Base-by-base conservation (phyloP, 805 yeast genomes). In the Torulaspora delbrueckii region DNA sequence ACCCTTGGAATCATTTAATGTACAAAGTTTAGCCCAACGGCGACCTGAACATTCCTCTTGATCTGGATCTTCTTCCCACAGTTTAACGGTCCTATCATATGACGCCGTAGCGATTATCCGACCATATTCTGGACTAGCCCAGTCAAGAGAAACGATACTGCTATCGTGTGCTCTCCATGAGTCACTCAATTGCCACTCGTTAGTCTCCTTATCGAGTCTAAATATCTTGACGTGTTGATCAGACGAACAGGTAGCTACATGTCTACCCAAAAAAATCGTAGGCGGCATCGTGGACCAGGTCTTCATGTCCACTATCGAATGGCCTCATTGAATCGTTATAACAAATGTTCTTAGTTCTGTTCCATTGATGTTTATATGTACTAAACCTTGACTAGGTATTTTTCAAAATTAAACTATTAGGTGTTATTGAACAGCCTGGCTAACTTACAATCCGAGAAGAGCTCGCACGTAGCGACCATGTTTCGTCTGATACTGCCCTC, bases 151-250 rank as follows among this genome's bases (percentile, higher is more conserved):
- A 16, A 88, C 85, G 22, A 93, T 78, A 47, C 89, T 78, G 6
- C 95, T 81, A 57, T 93, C 96, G 62, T 93, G 99, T 0, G 98
- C 98, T 54, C 85, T 86, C 95, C 96, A 93, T 39, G 86, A 81
- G 65, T 91, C 97, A 58, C 83, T 82, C 45, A 86, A 67, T 14
- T 78, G 77, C 98, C 98, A 93, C 14, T 80, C 75, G n/a, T 76
- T 78, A 1, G 83, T 74, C 23, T 75, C 68, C 12, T 80, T 66
- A 55, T 83, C 86, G 27, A 84, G 70, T 60, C 86, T 91, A 63
- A 89, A 93, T 26, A 93, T 90, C 59, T 88, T 87, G 51, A 93
- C 77, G 59, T 87, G 95, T 58, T 90, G 96, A 67, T 93, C 99
- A 0, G 95, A 86, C 3, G 96, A 87, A 48, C 95, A 90, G 0